Conservation (phyloP, 106 monocot genomes). For the Narthecium ossifragum region DNA sequence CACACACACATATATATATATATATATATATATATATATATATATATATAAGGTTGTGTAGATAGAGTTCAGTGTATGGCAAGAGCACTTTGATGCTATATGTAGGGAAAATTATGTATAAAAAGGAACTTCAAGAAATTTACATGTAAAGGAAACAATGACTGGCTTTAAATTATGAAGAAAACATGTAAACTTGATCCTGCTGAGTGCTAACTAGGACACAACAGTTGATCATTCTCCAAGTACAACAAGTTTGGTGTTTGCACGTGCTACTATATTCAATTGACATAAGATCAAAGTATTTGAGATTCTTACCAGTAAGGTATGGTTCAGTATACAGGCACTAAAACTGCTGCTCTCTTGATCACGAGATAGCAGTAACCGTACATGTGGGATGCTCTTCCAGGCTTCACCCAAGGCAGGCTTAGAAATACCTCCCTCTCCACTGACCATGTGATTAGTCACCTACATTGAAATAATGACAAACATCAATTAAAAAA, state of each 20-base stretch:
- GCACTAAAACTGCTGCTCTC: constrained; percentile 23
- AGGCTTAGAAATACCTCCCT: constrained; percentile 61
- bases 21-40: no score
- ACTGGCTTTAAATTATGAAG: no score
- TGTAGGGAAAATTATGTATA: no score
- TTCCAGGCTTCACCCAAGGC: constrained; percentile 89
- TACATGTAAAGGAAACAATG: no score
- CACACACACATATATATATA: no score
- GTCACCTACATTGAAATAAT: constrained; percentile 41
- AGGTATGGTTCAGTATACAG: constrained; percentile 61
- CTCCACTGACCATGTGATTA: constrained; percentile 81
- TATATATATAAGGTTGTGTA: no score
- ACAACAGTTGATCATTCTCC: neutral
- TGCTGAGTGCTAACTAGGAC: no score
- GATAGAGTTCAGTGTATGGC: no score
- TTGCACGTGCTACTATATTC: no score
- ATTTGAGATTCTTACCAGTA: constrained; percentile 29
- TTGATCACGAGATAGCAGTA: constrained; percentile 34
- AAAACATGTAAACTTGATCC: no score
- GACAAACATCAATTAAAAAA: neutral
- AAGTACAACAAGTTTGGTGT: constrained; percentile 12
- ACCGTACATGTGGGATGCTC: constrained; percentile 66
- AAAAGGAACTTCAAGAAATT: no score
- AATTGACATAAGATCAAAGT: constrained; percentile 1
- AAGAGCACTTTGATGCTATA: no score